Percentiles rank a stretch among this genome's conserved stretches.
These are phyloP conservation scores for Candida tropicalis DNA, from an alignment of 1,139 yeast genomes.

Conservation along the genomic window DNA sequence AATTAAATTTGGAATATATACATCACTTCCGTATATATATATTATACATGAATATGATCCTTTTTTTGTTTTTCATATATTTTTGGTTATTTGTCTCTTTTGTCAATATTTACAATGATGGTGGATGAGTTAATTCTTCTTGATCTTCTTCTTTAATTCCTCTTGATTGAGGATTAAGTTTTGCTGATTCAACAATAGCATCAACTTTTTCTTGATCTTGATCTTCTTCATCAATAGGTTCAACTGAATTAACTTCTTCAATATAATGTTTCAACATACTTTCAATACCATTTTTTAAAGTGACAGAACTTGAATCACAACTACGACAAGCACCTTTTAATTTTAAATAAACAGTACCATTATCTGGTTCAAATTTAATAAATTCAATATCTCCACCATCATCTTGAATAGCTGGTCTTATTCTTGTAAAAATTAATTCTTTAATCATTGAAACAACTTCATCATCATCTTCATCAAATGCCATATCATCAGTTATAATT, in stretches of 20 bases:
- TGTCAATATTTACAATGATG: slow-evolving; percentile 35
- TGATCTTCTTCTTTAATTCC: slow-evolving; percentile 26
- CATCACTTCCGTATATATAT: not conserved
- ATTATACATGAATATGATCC: not conserved
- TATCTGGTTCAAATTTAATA: slow-evolving; percentile 60
- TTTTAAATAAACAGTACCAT: slow-evolving; percentile 67
- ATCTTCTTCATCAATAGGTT: slow-evolving; percentile 51
- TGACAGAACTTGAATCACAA: slow-evolving; percentile 75
- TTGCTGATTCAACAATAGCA: slow-evolving; percentile 27
- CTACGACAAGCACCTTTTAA: slow-evolving; percentile 81
- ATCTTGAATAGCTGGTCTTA: slow-evolving; percentile 90
- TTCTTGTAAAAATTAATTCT: slow-evolving; percentile 89
- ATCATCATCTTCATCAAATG: slow-evolving; percentile 60
- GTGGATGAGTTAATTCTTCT: slow-evolving; percentile 28
- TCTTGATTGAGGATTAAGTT: slow-evolving; percentile 34
- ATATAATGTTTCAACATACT: slow-evolving; percentile 80
- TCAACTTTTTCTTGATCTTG: slow-evolving; percentile 23
- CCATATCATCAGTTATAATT: slow-evolving; percentile 37
- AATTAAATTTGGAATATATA: too few relatives aligned
- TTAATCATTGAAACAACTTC: slow-evolving; percentile 89
- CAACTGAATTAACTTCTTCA: slow-evolving; percentile 73
- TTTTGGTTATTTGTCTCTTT: not conserved
- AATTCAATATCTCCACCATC: slow-evolving; percentile 86
- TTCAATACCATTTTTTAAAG: slow-evolving; percentile 79
- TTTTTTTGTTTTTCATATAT: not conserved